phyloP scores from a whole-genome alignment of 2,329 filamentous ascomycete genomes.

The Metarhizium guizhouense region DNA sequence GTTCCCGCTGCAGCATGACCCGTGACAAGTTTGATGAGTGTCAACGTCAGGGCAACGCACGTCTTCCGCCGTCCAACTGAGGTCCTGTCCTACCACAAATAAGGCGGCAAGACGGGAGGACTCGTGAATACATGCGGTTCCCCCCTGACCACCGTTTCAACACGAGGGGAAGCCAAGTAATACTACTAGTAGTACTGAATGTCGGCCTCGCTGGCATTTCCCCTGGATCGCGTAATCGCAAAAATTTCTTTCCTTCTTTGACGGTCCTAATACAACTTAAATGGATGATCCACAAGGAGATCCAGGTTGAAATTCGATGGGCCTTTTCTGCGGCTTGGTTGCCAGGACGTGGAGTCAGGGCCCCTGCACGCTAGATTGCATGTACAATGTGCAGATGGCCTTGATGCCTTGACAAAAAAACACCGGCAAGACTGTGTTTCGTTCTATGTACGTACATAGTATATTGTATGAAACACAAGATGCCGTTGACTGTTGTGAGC shows the following conservation, averaged over 20 bases:
- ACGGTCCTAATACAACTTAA: slow-evolving; percentile 2
- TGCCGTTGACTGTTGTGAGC: too few species aligned
- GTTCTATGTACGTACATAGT: not conserved
- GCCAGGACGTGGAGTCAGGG: slow-evolving; percentile 4
- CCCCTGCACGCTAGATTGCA: not conserved
- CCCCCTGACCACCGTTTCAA: not conserved
- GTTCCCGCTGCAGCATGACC: slow-evolving; percentile 7
- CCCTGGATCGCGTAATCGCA: not conserved
- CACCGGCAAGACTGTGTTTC: not conserved
- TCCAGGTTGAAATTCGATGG: slow-evolving; percentile 6
- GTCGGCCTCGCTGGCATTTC: not conserved
- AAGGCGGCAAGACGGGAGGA: not conserved
- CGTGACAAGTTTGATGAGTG: slow-evolving; percentile 2
- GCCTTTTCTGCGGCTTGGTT: slow-evolving; percentile 5
- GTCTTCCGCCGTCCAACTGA: not conserved
- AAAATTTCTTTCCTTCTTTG: not conserved
- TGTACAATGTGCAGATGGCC: not conserved
- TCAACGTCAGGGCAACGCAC: not conserved
- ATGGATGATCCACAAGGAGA: slow-evolving; percentile 6
- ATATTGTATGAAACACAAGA: not conserved
- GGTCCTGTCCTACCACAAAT: not conserved
- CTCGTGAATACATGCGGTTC: not conserved
- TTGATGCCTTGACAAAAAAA: not conserved
- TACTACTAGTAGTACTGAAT: not conserved
- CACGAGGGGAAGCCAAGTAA: not conserved